These are phyloP conservation scores for Populus nigra DNA, from an alignment of 345 rosid genomes.

Conservation along the genomic window DNA sequence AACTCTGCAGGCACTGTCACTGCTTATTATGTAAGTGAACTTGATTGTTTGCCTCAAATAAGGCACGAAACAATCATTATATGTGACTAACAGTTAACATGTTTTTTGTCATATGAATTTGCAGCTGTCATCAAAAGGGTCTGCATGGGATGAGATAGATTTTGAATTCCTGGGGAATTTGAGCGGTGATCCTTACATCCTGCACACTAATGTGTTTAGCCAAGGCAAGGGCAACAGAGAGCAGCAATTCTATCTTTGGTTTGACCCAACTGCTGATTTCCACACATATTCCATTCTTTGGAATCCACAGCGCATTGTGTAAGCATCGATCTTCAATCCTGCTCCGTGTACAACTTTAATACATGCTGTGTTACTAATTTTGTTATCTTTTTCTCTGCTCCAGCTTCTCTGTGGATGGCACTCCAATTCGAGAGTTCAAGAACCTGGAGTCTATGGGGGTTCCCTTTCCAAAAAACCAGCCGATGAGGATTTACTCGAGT, in stretches of 20 bases:
- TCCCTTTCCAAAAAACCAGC: slow-evolving; percentile 53
- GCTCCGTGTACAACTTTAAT: too few species aligned
- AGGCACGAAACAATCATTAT: background rate
- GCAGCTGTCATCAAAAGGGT: slow-evolving; percentile 57
- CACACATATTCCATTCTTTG: slow-evolving; percentile 72
- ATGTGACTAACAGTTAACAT: background rate
- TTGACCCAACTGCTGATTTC: slow-evolving; percentile 63
- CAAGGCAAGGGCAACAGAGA: slow-evolving; percentile 71
- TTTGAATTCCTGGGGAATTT: slow-evolving; percentile 75
- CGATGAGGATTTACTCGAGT: slow-evolving; percentile 57
- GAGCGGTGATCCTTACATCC: slow-evolving; percentile 57
- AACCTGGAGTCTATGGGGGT: slow-evolving; percentile 62
- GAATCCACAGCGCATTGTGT: slow-evolving; percentile 59
- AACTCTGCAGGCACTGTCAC: slow-evolving; percentile 86
- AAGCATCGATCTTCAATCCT: slow-evolving; percentile 13
- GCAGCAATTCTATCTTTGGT: slow-evolving; percentile 73
- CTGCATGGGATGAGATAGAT: slow-evolving; percentile 67
- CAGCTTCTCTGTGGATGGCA: slow-evolving; percentile 59
- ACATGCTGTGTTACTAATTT: background rate
- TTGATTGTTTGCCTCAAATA: background rate
- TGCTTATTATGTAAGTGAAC: slow-evolving; percentile 53
- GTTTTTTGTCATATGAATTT: background rate
- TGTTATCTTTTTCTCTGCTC: too few species aligned
- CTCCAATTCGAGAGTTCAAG: slow-evolving; percentile 71
- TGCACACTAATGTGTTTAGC: slow-evolving; percentile 64